Conservation (phyloP, 179 eudicot genomes). For the Drosera spatulata region DNA sequence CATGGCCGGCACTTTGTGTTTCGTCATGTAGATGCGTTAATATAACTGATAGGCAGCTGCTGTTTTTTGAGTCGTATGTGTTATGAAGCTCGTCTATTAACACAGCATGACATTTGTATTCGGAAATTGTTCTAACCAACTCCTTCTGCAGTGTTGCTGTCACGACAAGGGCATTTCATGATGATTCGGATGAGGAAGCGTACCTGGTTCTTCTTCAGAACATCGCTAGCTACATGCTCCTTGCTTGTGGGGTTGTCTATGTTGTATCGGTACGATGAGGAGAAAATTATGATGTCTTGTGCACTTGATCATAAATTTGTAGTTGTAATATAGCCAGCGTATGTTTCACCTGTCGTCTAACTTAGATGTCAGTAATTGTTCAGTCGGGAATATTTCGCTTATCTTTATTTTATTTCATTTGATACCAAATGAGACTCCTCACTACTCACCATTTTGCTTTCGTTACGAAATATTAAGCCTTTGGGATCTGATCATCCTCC, state of each 20-base stretch:
- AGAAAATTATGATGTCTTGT: neutral
- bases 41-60: too few relatives aligned
- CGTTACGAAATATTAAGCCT: neutral
- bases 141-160: constrained; percentile 77
- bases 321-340: too few relatives aligned
- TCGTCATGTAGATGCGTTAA: too few relatives aligned
- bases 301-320: neutral
- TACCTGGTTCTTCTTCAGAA: constrained; percentile 72
- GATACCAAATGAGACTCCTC: neutral
- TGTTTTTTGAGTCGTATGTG: too few relatives aligned
- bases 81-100: too few relatives aligned
- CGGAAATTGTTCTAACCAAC: constrained; percentile 1
- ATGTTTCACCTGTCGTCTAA: too few relatives aligned
- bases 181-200: constrained; percentile 26
- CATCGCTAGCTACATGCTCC: constrained; percentile 68
- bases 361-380: neutral
- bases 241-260: constrained; percentile 79
- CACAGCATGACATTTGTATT: too few relatives aligned
- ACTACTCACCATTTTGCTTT: neutral
- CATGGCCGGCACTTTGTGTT: too few relatives aligned
- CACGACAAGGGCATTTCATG: constrained; percentile 87
- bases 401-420: neutral
- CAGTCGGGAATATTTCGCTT: neutral
- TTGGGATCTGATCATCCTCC: neutral
- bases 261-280: constrained; percentile 54